phyloP scores from a whole-genome alignment of 441 rosid genomes.

The Mallotus japonicus region DNA sequence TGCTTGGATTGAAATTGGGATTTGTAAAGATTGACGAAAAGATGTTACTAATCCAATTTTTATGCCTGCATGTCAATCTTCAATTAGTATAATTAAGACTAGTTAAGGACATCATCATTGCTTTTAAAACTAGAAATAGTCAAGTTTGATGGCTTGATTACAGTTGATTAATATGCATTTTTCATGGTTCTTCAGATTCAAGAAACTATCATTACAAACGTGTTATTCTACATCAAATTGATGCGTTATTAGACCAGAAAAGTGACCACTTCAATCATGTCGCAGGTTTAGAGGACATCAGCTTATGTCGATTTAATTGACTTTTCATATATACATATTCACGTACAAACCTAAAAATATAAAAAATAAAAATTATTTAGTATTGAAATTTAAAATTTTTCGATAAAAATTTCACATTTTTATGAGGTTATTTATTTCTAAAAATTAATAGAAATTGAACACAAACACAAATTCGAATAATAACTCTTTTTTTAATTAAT shows the following conservation, averaged over 20 bases:
- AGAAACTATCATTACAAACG: constrained; percentile 13
- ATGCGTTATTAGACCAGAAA: neutral
- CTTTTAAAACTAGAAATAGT: neutral
- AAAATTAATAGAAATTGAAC: no score
- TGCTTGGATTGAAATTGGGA: neutral
- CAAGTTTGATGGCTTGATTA: constrained; percentile 20
- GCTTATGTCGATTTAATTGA: neutral
- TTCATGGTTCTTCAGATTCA: neutral
- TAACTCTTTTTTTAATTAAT: no score
- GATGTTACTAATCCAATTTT: neutral
- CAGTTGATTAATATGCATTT: neutral
- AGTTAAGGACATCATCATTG: constrained; percentile 4
- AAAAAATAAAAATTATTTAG: no score
- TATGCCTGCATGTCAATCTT: neutral
- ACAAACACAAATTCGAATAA: no score
- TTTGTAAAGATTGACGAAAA: neutral
- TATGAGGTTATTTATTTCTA: no score
- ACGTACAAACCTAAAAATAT: no score
- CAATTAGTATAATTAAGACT: neutral
- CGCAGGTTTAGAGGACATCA: constrained; percentile 5
- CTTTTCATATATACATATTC: neutral
- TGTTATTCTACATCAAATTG: neutral
- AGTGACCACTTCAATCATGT: neutral
- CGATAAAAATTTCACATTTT: no score
- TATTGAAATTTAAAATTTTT: no score